Evolutionary conservation across 352 stramenopile species (phyloP).

Genomic region (Phytopythium ostracodes): DNA sequence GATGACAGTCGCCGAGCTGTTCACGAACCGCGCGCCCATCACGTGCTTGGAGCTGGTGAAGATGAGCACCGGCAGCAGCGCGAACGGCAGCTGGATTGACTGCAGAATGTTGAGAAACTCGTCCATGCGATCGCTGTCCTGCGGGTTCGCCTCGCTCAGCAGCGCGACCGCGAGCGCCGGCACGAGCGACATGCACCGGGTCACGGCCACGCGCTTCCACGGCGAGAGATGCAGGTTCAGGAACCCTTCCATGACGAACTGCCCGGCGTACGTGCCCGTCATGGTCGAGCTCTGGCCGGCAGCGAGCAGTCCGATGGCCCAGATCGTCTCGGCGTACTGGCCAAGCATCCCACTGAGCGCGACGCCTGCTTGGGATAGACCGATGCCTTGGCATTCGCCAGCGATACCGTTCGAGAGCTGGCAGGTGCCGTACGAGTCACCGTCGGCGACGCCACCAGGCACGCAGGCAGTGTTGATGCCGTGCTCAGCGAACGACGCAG

Average conservation of each 20-base stretch:
- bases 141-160: slow-evolving; percentile 73
- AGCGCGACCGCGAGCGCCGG: slow-evolving; percentile 87
- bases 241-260: slow-evolving; percentile 98
- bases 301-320: slow-evolving; percentile 92
- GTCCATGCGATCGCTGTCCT: slow-evolving; percentile 84
- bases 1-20: slow-evolving; percentile 36
- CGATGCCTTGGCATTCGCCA: slow-evolving; percentile 85
- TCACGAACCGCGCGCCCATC: slow-evolving; percentile 77
- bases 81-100: slow-evolving; percentile 91
- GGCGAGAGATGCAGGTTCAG: slow-evolving; percentile 88
- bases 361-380: slow-evolving; percentile 77
- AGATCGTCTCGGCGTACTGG: slow-evolving; percentile 84
- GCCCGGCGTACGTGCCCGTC: slow-evolving; percentile 95
- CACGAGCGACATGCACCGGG: slow-evolving; percentile 89
- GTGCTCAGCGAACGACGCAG: slow-evolving; percentile 32
- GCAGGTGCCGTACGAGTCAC: slow-evolving; percentile 48
- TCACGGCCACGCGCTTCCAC: slow-evolving; percentile 79
- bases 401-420: slow-evolving; percentile 48
- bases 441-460: slow-evolving; percentile 39
- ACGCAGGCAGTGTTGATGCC: slow-evolving; percentile 78
- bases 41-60: slow-evolving; percentile 76
- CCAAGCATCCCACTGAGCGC: slow-evolving; percentile 83
- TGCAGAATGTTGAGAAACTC: slow-evolving; percentile 92
- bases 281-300: slow-evolving; percentile 95
- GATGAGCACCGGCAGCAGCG: slow-evolving; percentile 84